Base-by-base conservation (phyloP, 129 eudicot genomes). In the Escallonia rubra region DNA sequence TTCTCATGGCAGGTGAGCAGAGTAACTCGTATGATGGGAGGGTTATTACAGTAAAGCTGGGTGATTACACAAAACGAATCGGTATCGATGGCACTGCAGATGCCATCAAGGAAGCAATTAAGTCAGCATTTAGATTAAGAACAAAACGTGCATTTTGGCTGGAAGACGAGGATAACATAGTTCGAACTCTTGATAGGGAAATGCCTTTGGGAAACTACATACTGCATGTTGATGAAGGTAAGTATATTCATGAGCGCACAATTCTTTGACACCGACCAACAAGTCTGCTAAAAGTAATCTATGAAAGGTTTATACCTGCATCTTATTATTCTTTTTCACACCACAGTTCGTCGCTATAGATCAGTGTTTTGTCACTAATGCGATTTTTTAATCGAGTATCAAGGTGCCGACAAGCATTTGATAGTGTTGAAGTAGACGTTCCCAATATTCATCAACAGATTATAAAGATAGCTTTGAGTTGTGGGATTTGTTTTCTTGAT, bases 201-300 rank as follows among this genome's bases (percentile, higher is more conserved):
- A 93, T 93, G 96, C 99, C 96, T 63, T 60, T 93, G 14, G 96
- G 99, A 60, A 89, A 76, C 72, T 93, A 93, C 67, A 78, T 76
- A 68, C 95, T 93, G 56, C 96, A 87, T 61, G 85, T 89, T 46
- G 99, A 93, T 71, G 95, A 89, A 89, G 96, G 99, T 93, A 66
- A 61, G 8, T 12, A n/a, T 3, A 40, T 23, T 23, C 34, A 23
- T 23, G 34, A 23, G 34, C 34, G 1, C 34, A 23, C 34, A 23
- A 23, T 23, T 23, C 34, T 23, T 23, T 23, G 34, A 23, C 34
- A 23, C 34, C 34, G 34, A 23, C 34, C 34, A 23, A 23, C 34
- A 1, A 23, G 34, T 23, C 34, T 23, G 34, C 34, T 23, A 23
- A 23, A 23, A 23, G 34, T 23, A 23, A 23, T 23, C 34, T 23